A percentile compares a stretch with the other conserved stretches of the same genome.
Evolutionary conservation across 2,329 filamentous ascomycete species (phyloP).

Genomic region (Hypoxylon sp.): DNA sequence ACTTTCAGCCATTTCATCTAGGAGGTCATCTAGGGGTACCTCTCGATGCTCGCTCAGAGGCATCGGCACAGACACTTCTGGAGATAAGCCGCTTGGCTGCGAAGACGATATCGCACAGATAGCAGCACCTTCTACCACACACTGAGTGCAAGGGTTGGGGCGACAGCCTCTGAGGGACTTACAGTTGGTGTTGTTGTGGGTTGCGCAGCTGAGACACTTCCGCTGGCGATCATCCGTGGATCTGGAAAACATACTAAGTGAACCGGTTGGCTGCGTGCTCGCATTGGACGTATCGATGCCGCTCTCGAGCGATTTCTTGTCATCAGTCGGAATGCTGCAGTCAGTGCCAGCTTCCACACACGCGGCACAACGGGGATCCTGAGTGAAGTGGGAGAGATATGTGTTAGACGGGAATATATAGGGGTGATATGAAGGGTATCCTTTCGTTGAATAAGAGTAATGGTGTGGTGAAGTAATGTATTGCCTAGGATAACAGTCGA

Average conservation of each 20-base stretch:
- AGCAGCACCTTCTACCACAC: not conserved
- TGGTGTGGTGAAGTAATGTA: too few species aligned
- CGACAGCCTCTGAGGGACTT: not conserved
- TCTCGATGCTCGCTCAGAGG: not conserved
- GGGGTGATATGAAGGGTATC: too few species aligned
- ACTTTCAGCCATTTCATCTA: too few species aligned
- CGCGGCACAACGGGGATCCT: not conserved
- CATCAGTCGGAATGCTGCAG: slow-evolving; percentile 15
- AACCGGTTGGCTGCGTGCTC: not conserved
- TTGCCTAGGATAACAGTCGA: not conserved
- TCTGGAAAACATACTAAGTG: too few species aligned
- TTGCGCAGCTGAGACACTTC: slow-evolving; percentile 10
- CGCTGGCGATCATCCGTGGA: not conserved
- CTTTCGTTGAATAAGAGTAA: too few species aligned
- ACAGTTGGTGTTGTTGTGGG: not conserved
- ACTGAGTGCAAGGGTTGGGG: slow-evolving; percentile 12
- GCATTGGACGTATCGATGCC: slow-evolving; percentile 1
- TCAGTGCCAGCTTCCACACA: slow-evolving; percentile 4
- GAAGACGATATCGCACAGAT: slow-evolving; percentile 1
- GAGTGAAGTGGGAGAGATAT: too few species aligned
- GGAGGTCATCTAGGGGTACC: too few species aligned
- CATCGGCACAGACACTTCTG: too few species aligned
- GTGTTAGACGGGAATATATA: too few species aligned
- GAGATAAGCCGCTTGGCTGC: not conserved
- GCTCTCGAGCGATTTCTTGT: slow-evolving; percentile 1